A percentile compares a stretch with the other conserved stretches of the same genome.
phyloP scores from a whole-genome alignment of 371 early-diverging fungal genomes.

The Astathelohania contejeani region DNA sequence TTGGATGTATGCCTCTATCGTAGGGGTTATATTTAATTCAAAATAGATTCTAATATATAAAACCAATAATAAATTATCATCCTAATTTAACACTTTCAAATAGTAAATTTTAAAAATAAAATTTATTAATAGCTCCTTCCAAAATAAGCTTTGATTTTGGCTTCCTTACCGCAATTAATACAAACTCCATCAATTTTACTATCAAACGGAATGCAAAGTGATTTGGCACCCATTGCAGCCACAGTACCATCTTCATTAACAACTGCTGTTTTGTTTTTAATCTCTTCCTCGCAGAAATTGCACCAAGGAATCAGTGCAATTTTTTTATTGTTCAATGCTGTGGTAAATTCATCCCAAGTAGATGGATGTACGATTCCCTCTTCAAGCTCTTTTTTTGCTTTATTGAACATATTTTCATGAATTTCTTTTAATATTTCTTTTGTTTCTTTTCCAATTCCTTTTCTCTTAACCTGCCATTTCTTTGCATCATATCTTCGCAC shows the following conservation, averaged over 20 bases:
- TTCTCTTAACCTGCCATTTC: constrained; percentile 55
- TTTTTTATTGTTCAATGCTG: constrained; percentile 68
- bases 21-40: no score
- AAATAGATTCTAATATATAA: no score
- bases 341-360: constrained; percentile 76
- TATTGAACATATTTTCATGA: constrained; percentile 73
- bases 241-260: constrained; percentile 52
- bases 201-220: constrained; percentile 87
- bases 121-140: constrained; percentile 67
- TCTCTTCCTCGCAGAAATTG: constrained; percentile 82
- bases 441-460: constrained; percentile 55
- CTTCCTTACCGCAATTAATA: constrained; percentile 62
- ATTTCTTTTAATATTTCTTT: constrained; percentile 61
- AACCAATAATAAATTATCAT: no score
- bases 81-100: background rate
- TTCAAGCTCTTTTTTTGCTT: constrained; percentile 66
- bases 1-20: no score
- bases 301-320: constrained; percentile 87
- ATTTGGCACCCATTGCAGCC: constrained; percentile 93
- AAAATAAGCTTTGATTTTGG: constrained; percentile 66
- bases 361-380: constrained; percentile 60
- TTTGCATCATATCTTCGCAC: constrained; percentile 72
- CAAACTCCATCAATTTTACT: constrained; percentile 66
- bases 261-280: constrained; percentile 74
- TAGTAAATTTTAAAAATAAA: background rate